Evolutionary conservation across 345 rosid genomes (phyloP).

Genomic region (Alliaria petiolata): DNA sequence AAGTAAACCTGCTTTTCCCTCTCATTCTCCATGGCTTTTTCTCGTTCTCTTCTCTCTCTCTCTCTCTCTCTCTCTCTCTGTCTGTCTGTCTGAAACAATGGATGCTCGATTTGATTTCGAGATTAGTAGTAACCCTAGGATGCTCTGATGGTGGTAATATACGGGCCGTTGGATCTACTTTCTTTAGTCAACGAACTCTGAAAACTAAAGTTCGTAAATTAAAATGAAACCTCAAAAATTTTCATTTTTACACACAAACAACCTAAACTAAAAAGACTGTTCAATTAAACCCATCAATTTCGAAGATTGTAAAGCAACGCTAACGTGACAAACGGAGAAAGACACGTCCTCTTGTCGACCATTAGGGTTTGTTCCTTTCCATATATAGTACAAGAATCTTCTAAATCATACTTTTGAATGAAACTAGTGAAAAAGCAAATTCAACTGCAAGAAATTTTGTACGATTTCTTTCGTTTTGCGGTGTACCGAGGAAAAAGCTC

Average conservation of each 20-base stretch:
- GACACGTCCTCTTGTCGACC: slow-evolving; percentile 17
- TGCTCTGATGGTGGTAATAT: background rate
- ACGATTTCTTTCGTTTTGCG: too few species aligned
- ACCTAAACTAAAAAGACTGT: background rate
- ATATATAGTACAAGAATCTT: background rate
- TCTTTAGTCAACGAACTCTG: slow-evolving; percentile 17
- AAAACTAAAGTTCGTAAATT: background rate
- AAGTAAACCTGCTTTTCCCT: slow-evolving; percentile 77
- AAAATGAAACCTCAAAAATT: background rate
- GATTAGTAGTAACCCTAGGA: slow-evolving; percentile 34
- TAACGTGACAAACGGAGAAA: slow-evolving; percentile 22
- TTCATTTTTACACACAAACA: background rate
- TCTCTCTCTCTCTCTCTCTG: background rate
- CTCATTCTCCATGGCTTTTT: slow-evolving; percentile 65
- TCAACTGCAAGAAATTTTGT: background rate
- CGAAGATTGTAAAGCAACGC: background rate
- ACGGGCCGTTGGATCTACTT: slow-evolving; percentile 28
- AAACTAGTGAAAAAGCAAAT: too few species aligned
- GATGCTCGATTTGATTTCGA: slow-evolving; percentile 25
- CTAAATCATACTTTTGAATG: too few species aligned
- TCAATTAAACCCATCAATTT: background rate
- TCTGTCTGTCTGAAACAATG: background rate
- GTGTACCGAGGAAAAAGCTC: background rate
- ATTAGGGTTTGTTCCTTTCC: background rate
- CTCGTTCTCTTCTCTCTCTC: background rate